Base-by-base conservation (phyloP, 345 rosid species). In the Bruguiera parviflora region DNA sequence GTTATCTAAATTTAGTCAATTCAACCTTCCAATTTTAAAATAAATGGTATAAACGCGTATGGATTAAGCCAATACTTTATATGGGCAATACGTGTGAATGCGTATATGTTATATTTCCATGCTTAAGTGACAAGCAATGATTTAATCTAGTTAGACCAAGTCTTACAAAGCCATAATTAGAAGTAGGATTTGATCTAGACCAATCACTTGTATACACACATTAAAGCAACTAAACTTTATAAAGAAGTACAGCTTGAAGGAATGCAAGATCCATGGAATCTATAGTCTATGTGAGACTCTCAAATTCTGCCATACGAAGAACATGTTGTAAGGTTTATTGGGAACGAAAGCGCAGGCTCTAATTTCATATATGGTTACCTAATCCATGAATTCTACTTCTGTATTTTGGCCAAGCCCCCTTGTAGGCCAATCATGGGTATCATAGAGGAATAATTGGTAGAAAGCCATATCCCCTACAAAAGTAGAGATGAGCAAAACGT, bases 401-500 rank as follows among this genome's bases (percentile, higher is more conserved):
- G 8, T 28, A 9, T 74, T 61, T 72, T 46, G 60, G 72, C 66
- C 68, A 64, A 69, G 33, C 27, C 63, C 66, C 15, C 13, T 58
- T 37, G 74, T 59, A 65, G 77, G 53, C 83, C 78, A 82, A 78
- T 80, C 74, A 80, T 85, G 79, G 82, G 82, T 66, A 67, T 75
- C 65, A 68, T 64, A 1, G 31, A 68, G 73, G 83, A 79, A 81
- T 80, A 80, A 77, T 75, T 63, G 75, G 72, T 58, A 20, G 61
- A 72, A 69, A 58, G 67, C 82, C 76, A 79, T 63, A 73, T 49
- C 63, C 53, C 74, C 79, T 53, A 66, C 74, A 71, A 81, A 73
- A 61, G 63, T 57, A 75, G 77, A 62, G 83, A 83, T 73, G 73
- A 67, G 68, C 75, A 65, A 68, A 81, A 52, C 66, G 78, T 73